Percentiles rank a stretch among this genome's conserved stretches.
Evolutionary conservation across 768 basidiomycete species (phyloP).

Genomic region (Tylopilus felleus): DNA sequence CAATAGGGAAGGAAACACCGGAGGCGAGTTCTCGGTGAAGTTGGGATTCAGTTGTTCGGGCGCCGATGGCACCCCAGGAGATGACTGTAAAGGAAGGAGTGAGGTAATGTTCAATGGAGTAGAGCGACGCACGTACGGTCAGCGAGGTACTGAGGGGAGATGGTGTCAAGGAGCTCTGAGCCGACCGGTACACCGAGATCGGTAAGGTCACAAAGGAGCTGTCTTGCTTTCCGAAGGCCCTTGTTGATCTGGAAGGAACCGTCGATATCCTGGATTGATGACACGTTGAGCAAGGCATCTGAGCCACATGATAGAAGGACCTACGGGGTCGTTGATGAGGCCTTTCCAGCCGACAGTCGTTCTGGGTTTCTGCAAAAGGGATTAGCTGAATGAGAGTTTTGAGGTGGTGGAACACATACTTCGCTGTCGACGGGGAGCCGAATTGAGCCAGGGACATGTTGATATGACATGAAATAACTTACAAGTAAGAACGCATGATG

Average conservation of each 20-base stretch:
- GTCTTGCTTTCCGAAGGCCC: constrained; percentile 82
- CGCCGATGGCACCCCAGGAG: constrained; percentile 96
- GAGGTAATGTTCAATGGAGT: background rate
- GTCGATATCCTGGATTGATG: constrained; percentile 63
- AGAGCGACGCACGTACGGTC: constrained; percentile 50
- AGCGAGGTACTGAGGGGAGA: constrained; percentile 78
- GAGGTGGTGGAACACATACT: constrained; percentile 23
- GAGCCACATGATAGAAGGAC: background rate
- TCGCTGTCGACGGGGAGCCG: constrained; percentile 34
- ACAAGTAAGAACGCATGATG: constrained; percentile 98
- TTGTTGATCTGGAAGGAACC: constrained; percentile 96
- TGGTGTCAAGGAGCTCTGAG: constrained; percentile 87
- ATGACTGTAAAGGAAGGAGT: constrained; percentile 43
- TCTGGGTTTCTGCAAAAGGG: constrained; percentile 71
- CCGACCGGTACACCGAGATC: constrained; percentile 89
- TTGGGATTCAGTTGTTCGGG: constrained; percentile 95
- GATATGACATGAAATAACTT: constrained; percentile 34
- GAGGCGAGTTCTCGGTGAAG: constrained; percentile 95
- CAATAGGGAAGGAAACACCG: constrained; percentile 95
- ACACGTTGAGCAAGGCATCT: background rate
- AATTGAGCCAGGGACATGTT: constrained; percentile 32
- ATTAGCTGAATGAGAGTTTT: constrained; percentile 7
- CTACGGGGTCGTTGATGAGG: constrained; percentile 79
- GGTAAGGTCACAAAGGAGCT: constrained; percentile 90
- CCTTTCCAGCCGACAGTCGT: constrained; percentile 99